These are phyloP conservation scores for Silene uniflora DNA, from an alignment of 148 eudicot species.

Conservation along the genomic window DNA sequence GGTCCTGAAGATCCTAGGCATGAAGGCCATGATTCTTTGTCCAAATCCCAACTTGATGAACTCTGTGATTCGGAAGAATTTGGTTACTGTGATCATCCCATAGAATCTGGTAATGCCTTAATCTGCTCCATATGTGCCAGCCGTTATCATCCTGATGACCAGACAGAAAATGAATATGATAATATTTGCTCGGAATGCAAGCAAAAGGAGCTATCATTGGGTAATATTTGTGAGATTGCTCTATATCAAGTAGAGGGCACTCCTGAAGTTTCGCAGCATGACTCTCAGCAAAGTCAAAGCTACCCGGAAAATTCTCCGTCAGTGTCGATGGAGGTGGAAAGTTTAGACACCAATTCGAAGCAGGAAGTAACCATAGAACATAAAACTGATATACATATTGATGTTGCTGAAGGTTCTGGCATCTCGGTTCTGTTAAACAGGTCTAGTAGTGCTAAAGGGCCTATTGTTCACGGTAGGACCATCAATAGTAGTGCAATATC, in stretches of 20 bases:
- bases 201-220: slow-evolving; percentile 28
- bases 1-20: slow-evolving; percentile 28
- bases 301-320: slow-evolving; percentile 22
- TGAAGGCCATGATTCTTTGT: slow-evolving; percentile 22
- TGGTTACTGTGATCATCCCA: not conserved
- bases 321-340: no score
- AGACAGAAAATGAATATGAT: slow-evolving; percentile 35
- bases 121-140: slow-evolving; percentile 65
- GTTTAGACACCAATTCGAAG: slow-evolving; percentile 13
- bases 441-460: slow-evolving; percentile 61
- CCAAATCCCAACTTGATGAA: not conserved
- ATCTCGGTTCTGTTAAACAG: slow-evolving; percentile 66
- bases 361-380: slow-evolving; percentile 20
- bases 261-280: slow-evolving; percentile 21
- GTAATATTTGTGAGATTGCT: slow-evolving; percentile 22
- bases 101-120: slow-evolving; percentile 27
- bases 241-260: slow-evolving; percentile 5
- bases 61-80: no score
- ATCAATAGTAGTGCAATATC: slow-evolving; percentile 59
- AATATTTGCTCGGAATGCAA: slow-evolving; percentile 62
- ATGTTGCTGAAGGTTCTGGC: slow-evolving; percentile 59
- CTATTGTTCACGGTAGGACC: slow-evolving; percentile 56
- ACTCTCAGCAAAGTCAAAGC: slow-evolving; percentile 25
- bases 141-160: slow-evolving; percentile 37
- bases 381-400: slow-evolving; percentile 22